Conservation (phyloP, 352 stramenopile species). For the Pythium oligandrum region DNA sequence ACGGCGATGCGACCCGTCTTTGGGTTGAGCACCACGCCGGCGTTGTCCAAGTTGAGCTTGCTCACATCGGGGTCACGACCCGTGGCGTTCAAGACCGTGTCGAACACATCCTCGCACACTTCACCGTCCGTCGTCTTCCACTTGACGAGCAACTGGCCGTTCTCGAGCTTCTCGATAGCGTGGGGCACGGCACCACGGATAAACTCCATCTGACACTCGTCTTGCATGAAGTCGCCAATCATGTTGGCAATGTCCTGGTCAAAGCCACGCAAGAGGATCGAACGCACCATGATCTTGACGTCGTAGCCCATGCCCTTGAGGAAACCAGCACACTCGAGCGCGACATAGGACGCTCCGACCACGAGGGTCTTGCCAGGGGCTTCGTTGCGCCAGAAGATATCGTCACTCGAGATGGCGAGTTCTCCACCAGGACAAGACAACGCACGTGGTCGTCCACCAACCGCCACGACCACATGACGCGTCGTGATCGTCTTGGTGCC, state of each 20-base stretch:
- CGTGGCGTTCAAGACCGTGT: constrained; percentile 95
- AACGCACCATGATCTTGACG: constrained; percentile 96
- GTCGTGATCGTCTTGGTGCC: constrained; percentile 90
- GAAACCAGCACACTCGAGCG: constrained; percentile 97
- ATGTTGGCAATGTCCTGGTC: constrained; percentile 95
- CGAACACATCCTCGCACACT: constrained; percentile 86
- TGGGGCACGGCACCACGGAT: constrained; percentile 86
- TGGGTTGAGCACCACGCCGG: constrained; percentile 84
- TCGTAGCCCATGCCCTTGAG: constrained; percentile 94
- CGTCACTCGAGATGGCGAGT: constrained; percentile 90
- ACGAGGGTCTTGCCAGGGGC: constrained; percentile 95
- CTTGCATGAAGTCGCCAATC: constrained; percentile 93
- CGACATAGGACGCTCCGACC: constrained; percentile 97
- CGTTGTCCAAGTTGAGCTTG: constrained; percentile 86
- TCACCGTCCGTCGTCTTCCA: constrained; percentile 58
- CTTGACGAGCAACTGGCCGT: constrained; percentile 76
- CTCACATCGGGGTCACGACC: constrained; percentile 91
- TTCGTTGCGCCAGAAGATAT: constrained; percentile 81
- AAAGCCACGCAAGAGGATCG: constrained; percentile 96
- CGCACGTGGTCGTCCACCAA: constrained; percentile 89
- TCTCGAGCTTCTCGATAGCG: constrained; percentile 90
- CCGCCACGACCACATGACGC: constrained; percentile 92
- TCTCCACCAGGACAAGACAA: constrained; percentile 90
- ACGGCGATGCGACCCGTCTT: constrained; percentile 91
- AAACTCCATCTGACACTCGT: constrained; percentile 89